These are phyloP conservation scores for Scheffersomyces coipomensis DNA, from an alignment of 805 yeast genomes.

Conservation along the genomic window DNA sequence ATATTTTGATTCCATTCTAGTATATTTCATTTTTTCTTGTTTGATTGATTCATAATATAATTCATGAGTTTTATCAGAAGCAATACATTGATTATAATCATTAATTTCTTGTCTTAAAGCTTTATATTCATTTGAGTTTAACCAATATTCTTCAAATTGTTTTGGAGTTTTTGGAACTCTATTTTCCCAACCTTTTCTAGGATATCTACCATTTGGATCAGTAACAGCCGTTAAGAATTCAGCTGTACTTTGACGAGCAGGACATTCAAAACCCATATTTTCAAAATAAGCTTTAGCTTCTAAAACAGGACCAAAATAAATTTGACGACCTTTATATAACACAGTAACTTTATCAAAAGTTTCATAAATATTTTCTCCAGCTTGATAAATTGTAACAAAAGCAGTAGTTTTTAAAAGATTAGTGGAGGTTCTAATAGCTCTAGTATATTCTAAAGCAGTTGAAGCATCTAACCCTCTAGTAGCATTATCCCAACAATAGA, in stretches of 20 bases:
- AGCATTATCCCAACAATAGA: conserved; percentile 34
- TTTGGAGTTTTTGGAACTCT: conserved; percentile 59
- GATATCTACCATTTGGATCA: conserved; percentile 59
- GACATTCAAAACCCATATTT: conserved; percentile 64
- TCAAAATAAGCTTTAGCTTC: conserved; percentile 58
- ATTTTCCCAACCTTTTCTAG: conserved; percentile 46
- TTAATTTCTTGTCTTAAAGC: conserved; percentile 20
- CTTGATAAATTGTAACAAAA: conserved; percentile 52
- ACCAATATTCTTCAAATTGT: conserved; percentile 64
- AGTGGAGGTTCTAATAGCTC: conserved; percentile 26
- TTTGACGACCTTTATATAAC: conserved; percentile 42
- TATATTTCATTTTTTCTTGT: conserved; percentile 36
- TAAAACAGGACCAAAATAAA: conserved; percentile 60
- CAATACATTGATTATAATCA: conserved; percentile 9
- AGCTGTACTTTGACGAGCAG: conserved; percentile 66
- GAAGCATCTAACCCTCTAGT: conserved; percentile 34
- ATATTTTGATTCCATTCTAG: conserved; percentile 39
- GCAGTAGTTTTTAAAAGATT: conserved; percentile 56
- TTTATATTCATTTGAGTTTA: conserved; percentile 35
- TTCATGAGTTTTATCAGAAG: conserved; percentile 31
- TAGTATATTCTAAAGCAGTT: conserved; percentile 29
- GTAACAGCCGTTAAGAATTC: conserved; percentile 71
- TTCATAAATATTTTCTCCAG: conserved; percentile 27
- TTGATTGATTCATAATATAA: conserved; percentile 31
- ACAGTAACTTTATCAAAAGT: conserved; percentile 31